phyloP scores from a whole-genome alignment of 2,329 filamentous ascomycete genomes.

The Zelopaecilomyces penicillatus region DNA sequence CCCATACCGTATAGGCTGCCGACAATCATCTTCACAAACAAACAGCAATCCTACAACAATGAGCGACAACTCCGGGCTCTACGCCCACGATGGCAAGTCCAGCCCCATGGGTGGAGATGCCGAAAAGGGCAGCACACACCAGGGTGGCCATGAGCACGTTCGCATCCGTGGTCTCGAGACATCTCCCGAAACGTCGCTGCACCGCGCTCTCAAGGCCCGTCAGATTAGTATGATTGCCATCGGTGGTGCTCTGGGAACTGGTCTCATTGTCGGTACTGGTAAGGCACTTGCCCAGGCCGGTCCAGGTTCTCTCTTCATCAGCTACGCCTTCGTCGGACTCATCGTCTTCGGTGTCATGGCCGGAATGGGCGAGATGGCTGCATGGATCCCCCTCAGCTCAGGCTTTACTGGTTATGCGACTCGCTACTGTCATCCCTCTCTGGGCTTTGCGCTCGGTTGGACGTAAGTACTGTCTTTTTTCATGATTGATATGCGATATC shows the following conservation, averaged over 20 bases:
- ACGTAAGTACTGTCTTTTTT: slow-evolving; percentile 38
- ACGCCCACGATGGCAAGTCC: background rate
- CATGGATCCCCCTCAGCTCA: slow-evolving; percentile 68
- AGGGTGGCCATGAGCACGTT: slow-evolving; percentile 13
- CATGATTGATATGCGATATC: too few relatives aligned
- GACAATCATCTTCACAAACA: too few relatives aligned
- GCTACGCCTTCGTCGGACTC: slow-evolving; percentile 59
- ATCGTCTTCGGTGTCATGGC: slow-evolving; percentile 78
- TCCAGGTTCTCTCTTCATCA: slow-evolving; percentile 62
- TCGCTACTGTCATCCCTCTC: slow-evolving; percentile 70
- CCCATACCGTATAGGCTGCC: too few relatives aligned
- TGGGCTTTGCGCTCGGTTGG: slow-evolving; percentile 72
- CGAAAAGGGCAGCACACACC: slow-evolving; percentile 12
- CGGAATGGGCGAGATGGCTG: slow-evolving; percentile 74
- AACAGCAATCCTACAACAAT: background rate
- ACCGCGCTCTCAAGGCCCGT: slow-evolving; percentile 45
- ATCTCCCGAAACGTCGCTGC: slow-evolving; percentile 37
- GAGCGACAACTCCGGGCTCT: slow-evolving; percentile 6
- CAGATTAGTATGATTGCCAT: slow-evolving; percentile 59
- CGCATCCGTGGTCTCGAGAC: slow-evolving; percentile 43
- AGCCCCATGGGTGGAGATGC: slow-evolving; percentile 6
- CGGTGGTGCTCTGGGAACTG: slow-evolving; percentile 66
- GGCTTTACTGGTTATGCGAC: slow-evolving; percentile 77
- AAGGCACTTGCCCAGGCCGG: slow-evolving; percentile 44
- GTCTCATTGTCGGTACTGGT: slow-evolving; percentile 63